Evolutionary conservation across 2,329 filamentous ascomycete genomes (phyloP), one percentile per base, ranked within the genome.

Genomic region (Cladosporium phlei): DNA sequence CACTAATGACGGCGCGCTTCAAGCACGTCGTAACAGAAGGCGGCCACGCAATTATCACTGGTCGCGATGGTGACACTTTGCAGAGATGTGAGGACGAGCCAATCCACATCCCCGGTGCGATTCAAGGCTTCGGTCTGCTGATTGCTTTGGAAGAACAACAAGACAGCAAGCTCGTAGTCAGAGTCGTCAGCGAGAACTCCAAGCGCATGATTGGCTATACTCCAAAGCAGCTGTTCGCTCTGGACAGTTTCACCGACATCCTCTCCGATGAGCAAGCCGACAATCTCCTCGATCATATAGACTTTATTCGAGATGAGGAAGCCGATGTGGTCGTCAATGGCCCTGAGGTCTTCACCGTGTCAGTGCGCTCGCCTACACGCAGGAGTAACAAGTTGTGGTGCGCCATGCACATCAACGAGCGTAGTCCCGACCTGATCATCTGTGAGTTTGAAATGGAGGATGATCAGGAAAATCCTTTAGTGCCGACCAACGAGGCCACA

Each of bases 391-490:
- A 90, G 60, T 68, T 95, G 2, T 95, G 89, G 89, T 94, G 88
- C 63, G 88, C 88, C 6, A 83, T 93, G 55, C 89, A 95, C 59
- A 77, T 86, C 47, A 86, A 83, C 42, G 75, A 82, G 1, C 68
- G 72, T 1, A 80, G 88, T 52, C 77, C 80, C 0, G 78, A 86
- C 35, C 65, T 91, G 19, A 72, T 95, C 21, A 85, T 95, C 8
- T 94, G 88, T 71, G 89, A 95, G 59, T 91, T 95, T 48, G 89
- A 95, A 62, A 66, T 88, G 2, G 88, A 95, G 61, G 85, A 95
- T 52, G 88, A 94, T 52, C 66, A 72, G 0, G 64, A 78, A 4
- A 78, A 83, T 56, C 87, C 88, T 1, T 67, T 90, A 5, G 78
- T 83, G 1, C 82, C 85, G 2, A 3, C 65, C 2, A 70, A 68